Evolutionary conservation across 768 basidiomycete species (phyloP), one percentile per base, ranked within the genome.

Genomic region (Mycena amicta): DNA sequence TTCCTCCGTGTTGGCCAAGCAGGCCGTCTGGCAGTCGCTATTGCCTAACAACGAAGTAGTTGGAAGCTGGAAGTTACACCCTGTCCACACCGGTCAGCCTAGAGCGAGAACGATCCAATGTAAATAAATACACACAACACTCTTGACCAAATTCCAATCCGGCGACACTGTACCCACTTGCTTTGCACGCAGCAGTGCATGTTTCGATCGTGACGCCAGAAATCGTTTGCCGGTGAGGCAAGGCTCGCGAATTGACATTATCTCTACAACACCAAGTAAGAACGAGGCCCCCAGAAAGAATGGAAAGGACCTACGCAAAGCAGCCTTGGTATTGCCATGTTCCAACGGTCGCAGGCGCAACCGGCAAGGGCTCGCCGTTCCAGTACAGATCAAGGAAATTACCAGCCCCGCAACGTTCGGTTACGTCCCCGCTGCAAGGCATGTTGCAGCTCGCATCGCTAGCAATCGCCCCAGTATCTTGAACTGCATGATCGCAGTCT

Each of bases 261-360:
- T 62, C 61, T 5, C 61, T 62, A 37, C 15, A 57, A n/a, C 20
- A 55, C 18, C 53, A n/a, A 54, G 54, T 59, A 29, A 56, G 29
- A 4, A 11, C 20, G 4, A 33, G 23, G 22, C 2, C 2, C 18
- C 15, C 8, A 25, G 37, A 15, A 22, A 20, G 5, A 25, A 56
- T n/a, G 40, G 18, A 3, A 25, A 52, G 29, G 12, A 40, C 74
- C 45, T 55, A 77, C 81, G 67, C 76, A 68, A 75, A 83, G 63
- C 83, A 85, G 23, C 83, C 83, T 2, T 80, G 67, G 4, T 77
- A 81, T 13, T 70, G 49, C 83, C 83, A 85, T 3, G 68, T 69
- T 3, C 80, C 81, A 25, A 80, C 76, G 3, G 73, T 75, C 15
- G 65, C 55, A 0, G 83, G 80, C 8, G 71, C 60, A 1, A 72